Base-by-base conservation (phyloP, 2,329 filamentous ascomycete species). In the Paramyrothecium roridum region DNA sequence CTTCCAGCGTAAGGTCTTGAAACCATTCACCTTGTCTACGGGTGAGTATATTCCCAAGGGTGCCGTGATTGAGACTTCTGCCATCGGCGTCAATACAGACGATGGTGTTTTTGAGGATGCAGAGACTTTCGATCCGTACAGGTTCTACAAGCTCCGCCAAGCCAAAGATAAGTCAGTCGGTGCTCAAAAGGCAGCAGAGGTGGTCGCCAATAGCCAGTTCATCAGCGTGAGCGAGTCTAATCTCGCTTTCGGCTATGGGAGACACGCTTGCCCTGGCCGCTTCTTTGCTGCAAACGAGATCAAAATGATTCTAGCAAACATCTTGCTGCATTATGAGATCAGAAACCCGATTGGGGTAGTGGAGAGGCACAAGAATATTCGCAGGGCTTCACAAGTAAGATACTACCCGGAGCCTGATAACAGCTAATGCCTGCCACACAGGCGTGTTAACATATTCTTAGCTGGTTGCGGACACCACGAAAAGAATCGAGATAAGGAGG, bases 11-110 rank as follows among this genome's bases (percentile, higher is more conserved):
- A 80, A 78, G 59, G 79, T 81, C 11, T 67, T 79, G 34, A 73
- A 77, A 59, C 71, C 76, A 3, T 74, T 84, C 60, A 75, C 74
- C 2, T 76, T 84, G 2, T 82, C 80, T 48, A 80, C 80, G 62
- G 82, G 82, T 17, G 77, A 82, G 50, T 71, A 74, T 34, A 71
- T 80, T 11, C 76, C 77, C 0, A 67, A 70, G 2, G 77, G 76
- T 30, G 72, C 73, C 8, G 68, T 70, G 19, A 70, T 80, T 33
- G 72, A 80, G 56, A 65, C 76, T 0, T 71, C 77, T 0, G 58
- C 69, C n/a, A n/a, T n/a, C n/a, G n/a, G n/a, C n/a, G n/a, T n/a
- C 56, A 67, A 66, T 48, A 61, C 61, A 3, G 77, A 80, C 60
- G 61, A 69, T 11, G 67, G 68, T 1, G n/a, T n/a, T n/a, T 73